Evolutionary conservation across 169 alveolate genomes (phyloP).

Genomic region (Blepharisma undulans): DNA sequence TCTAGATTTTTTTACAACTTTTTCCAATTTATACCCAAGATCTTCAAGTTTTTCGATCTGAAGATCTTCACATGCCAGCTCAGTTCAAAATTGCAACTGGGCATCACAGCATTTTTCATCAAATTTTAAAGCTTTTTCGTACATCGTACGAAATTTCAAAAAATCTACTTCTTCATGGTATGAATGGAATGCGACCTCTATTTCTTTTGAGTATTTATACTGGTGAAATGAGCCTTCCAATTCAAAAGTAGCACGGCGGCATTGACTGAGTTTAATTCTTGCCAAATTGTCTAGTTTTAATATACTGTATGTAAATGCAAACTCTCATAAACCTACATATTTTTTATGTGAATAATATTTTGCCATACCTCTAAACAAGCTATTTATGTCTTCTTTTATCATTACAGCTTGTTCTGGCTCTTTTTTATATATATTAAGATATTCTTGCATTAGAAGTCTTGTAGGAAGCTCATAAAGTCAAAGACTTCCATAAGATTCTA

Average conservation of each 20-base stretch:
- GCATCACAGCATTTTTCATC: constrained; percentile 11
- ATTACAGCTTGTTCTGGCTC: not conserved
- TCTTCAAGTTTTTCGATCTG: constrained; percentile 20
- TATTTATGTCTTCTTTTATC: not conserved
- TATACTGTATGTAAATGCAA: not conserved
- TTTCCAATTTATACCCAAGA: not conserved
- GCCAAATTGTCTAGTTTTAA: constrained; percentile 7
- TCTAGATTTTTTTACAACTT: not conserved
- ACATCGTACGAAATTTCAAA: constrained; percentile 14
- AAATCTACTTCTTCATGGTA: constrained; percentile 38
- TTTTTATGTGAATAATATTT: not conserved
- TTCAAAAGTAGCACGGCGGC: not conserved
- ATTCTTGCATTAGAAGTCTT: not conserved
- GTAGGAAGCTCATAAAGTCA: not conserved
- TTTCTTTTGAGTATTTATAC: constrained; percentile 13
- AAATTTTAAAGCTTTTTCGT: constrained; percentile 13
- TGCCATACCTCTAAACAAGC: not conserved
- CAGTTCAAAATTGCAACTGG: constrained; percentile 32
- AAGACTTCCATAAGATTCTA: not conserved
- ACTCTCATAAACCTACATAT: constrained; percentile 4
- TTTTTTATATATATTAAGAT: not conserved
- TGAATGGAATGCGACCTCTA: not conserved
- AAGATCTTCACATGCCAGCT: not conserved
- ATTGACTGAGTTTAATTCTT: not conserved
- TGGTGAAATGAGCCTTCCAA: not conserved